A percentile compares a stretch with the other conserved stretches of the same genome.
Conservation (phyloP, 768 basidiomycete species). For the Kwoniella sp. region DNA sequence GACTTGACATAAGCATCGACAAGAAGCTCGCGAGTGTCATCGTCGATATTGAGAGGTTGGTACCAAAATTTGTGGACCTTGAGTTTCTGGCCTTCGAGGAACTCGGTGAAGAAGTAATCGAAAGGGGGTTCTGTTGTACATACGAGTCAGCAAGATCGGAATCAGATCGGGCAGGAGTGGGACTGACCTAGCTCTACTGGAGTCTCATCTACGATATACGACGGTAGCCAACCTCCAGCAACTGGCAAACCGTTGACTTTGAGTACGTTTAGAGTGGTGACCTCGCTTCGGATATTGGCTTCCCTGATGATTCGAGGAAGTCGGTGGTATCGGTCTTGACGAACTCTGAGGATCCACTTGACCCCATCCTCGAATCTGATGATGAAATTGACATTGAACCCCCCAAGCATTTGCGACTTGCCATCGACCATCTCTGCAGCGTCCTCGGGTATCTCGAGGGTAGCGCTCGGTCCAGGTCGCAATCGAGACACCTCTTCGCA, state of each 20-base stretch:
- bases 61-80: too few relatives aligned
- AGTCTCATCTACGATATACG: background rate
- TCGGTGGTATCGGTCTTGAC: background rate
- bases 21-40: background rate
- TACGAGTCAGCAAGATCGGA: too few relatives aligned
- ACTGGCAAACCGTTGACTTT: conserved; percentile 1
- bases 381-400: background rate
- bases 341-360: background rate
- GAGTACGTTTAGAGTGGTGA: conserved; percentile 2
- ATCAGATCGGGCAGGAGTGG: background rate
- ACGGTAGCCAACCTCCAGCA: conserved; percentile 9
- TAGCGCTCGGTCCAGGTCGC: background rate
- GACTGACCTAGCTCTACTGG: too few relatives aligned
- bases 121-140: conserved; percentile 1
- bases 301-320: background rate
- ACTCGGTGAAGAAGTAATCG: conserved; percentile 24
- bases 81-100: background rate
- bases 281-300: conserved; percentile 6
- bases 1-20: background rate
- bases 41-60: background rate
- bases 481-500: background rate
- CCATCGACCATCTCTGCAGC: background rate
- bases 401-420: background rate
- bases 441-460: background rate
- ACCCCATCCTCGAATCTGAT: conserved; percentile 14